Evolutionary conservation across 257 asterid species (phyloP).

Genomic region (Solanum etuberosum): DNA sequence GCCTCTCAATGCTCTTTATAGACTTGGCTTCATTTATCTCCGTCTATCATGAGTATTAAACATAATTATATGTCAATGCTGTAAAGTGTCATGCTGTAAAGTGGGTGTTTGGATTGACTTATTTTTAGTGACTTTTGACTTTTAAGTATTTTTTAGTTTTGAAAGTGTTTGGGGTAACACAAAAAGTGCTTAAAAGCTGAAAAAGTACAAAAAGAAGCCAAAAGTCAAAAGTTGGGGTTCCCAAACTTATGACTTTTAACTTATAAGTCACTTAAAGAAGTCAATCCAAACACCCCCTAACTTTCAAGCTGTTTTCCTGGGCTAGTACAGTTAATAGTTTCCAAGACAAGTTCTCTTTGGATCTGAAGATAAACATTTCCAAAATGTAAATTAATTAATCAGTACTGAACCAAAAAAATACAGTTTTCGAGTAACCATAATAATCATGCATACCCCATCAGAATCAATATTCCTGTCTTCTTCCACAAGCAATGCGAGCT

Average conservation of each 20-base stretch:
- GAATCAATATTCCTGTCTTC: conserved; percentile 43
- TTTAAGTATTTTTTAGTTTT: not conserved
- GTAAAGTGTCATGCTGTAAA: not conserved
- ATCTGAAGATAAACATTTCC: not conserved
- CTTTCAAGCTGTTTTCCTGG: not conserved
- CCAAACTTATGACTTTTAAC: not conserved
- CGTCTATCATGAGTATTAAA: not conserved
- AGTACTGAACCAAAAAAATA: not conserved
- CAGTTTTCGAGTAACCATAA: not conserved
- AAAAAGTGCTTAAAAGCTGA: not conserved
- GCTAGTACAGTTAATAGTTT: not conserved
- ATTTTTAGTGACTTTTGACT: not conserved
- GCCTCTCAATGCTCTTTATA: not conserved
- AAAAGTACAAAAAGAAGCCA: not conserved
- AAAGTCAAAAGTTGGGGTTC: not conserved
- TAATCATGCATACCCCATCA: conserved; percentile 62
- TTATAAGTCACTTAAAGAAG: not conserved
- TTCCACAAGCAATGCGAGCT: conserved; percentile 59
- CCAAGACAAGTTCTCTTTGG: not conserved
- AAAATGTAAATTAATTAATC: not conserved
- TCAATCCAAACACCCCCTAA: not conserved
- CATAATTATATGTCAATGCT: not conserved
- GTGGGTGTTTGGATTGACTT: not conserved
- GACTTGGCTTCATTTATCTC: not conserved
- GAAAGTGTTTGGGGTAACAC: not conserved